phyloP scores from a whole-genome alignment of 164 flowering plant species.

The Magnolia officinalis region DNA sequence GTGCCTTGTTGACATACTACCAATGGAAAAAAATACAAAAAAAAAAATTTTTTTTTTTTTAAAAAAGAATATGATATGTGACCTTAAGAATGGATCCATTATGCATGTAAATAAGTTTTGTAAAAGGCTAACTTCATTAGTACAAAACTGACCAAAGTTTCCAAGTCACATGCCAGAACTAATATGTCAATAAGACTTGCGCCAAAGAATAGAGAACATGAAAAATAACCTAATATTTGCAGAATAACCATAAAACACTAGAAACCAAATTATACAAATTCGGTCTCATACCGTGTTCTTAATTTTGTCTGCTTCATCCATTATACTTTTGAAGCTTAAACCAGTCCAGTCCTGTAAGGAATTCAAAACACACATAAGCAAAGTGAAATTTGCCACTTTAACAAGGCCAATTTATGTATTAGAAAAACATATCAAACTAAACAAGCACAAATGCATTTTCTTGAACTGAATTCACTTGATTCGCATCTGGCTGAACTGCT shows the following conservation, averaged over 20 bases:
- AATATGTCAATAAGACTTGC: not conserved
- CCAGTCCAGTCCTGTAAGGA: slow-evolving; percentile 94
- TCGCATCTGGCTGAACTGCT: too few relatives aligned
- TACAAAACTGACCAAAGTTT: not conserved
- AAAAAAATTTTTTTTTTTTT: too few relatives aligned
- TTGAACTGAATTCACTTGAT: too few relatives aligned
- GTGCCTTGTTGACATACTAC: too few relatives aligned
- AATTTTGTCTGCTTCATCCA: slow-evolving; percentile 91
- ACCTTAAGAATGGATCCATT: not conserved
- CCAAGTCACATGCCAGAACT: not conserved
- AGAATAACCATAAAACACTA: slow-evolving; percentile 3
- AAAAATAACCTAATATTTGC: not conserved
- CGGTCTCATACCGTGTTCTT: slow-evolving; percentile 62
- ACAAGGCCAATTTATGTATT: not conserved
- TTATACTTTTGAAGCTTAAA: slow-evolving; percentile 66
- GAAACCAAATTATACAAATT: not conserved
- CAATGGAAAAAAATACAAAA: too few relatives aligned
- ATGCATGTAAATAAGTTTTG: not conserved
- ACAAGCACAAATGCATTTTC: too few relatives aligned
- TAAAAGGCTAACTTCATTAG: not conserved
- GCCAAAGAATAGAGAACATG: not conserved
- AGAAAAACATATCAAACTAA: too few relatives aligned
- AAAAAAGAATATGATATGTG: not conserved
- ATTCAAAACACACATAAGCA: slow-evolving; percentile 3
- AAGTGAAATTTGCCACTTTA: not conserved